A percentile compares a stretch with the other conserved stretches of the same genome.
phyloP scores from a whole-genome alignment of 331 rosid genomes.

The Pyracantha coccinea region DNA sequence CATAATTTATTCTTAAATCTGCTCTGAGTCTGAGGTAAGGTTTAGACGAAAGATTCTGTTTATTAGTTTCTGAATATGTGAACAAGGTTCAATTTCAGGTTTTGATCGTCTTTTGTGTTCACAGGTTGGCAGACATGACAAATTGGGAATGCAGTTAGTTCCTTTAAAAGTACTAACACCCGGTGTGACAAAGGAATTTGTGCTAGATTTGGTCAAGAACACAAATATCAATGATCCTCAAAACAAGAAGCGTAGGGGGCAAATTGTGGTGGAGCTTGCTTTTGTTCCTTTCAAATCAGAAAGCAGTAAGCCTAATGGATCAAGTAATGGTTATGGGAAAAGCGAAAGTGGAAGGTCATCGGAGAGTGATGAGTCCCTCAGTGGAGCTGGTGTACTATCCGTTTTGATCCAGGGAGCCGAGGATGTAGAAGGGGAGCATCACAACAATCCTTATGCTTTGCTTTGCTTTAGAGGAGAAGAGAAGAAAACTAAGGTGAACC shows the following conservation, averaged over 20 bases:
- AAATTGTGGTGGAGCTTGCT: slow-evolving; percentile 60
- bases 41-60: not conserved
- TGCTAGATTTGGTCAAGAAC: slow-evolving; percentile 67
- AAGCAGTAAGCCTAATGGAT: slow-evolving; percentile 34
- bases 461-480: slow-evolving; percentile 65
- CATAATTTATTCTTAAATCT: not conserved
- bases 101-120: not conserved
- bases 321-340: slow-evolving; percentile 13
- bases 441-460: slow-evolving; percentile 73
- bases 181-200: slow-evolving; percentile 48
- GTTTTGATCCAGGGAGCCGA: slow-evolving; percentile 62
- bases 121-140: slow-evolving; percentile 82
- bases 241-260: slow-evolving; percentile 57
- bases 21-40: not conserved
- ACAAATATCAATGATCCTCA: slow-evolving; percentile 47
- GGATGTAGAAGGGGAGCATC: slow-evolving; percentile 76
- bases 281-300: slow-evolving; percentile 72
- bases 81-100: not conserved
- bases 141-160: slow-evolving; percentile 73
- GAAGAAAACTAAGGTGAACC: slow-evolving; percentile 72
- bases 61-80: not conserved
- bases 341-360: slow-evolving; percentile 33
- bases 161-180: slow-evolving; percentile 63
- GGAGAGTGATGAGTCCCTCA: slow-evolving; percentile 31
- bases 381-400: slow-evolving; percentile 72